Percentiles rank a stretch among this genome's conserved stretches.
Conservation (phyloP, 2,329 filamentous ascomycete genomes). For the Xylariaceae sp. region DNA sequence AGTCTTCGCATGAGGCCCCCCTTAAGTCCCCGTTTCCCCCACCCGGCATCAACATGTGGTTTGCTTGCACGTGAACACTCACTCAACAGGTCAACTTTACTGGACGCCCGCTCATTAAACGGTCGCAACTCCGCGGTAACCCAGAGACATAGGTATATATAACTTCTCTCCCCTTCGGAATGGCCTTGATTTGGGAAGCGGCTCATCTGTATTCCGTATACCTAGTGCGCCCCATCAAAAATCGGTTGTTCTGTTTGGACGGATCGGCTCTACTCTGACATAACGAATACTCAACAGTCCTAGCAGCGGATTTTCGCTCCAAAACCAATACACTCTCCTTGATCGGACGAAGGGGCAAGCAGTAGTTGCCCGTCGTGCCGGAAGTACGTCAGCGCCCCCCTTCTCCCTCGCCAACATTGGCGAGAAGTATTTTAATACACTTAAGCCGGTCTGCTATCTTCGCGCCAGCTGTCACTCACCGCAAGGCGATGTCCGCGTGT, state of each 20-base stretch:
- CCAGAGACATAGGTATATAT: too few relatives aligned
- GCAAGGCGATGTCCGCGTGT: slow-evolving; percentile 10
- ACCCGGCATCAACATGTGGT: too few relatives aligned
- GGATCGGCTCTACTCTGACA: not conserved
- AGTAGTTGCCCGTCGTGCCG: not conserved
- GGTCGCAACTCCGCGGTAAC: too few relatives aligned
- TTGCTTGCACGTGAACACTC: not conserved
- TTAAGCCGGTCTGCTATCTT: slow-evolving; percentile 17
- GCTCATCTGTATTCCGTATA: not conserved
- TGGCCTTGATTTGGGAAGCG: too few relatives aligned
- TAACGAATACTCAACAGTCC: not conserved
- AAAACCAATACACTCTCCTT: not conserved
- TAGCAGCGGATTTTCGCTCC: not conserved
- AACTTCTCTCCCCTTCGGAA: too few relatives aligned
- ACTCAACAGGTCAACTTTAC: too few relatives aligned
- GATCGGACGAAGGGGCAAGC: not conserved
- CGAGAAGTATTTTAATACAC: slow-evolving; percentile 15
- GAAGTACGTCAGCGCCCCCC: slow-evolving; percentile 1
- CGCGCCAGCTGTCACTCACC: slow-evolving; percentile 16
- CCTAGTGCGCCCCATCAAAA: not conserved
- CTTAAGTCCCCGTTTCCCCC: too few relatives aligned
- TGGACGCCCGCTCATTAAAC: too few relatives aligned
- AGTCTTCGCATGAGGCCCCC: too few relatives aligned
- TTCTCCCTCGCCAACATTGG: slow-evolving; percentile 26
- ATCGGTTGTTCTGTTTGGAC: not conserved